Conservation (phyloP, 441 rosid species). For the Caryocar brasiliense region DNA sequence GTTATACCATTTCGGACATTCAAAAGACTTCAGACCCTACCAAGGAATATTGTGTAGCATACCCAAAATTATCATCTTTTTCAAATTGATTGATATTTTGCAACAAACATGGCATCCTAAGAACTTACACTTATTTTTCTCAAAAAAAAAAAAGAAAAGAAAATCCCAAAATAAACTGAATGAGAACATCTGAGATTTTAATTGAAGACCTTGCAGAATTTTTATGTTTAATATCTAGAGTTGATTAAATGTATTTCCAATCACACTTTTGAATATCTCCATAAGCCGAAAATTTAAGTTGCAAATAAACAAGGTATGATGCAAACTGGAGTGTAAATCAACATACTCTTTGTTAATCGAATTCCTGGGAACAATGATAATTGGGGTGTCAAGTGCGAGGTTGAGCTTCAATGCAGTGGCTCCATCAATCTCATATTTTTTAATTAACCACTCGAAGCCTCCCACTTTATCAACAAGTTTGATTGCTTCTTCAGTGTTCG, state of each 20-base stretch:
- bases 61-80: too few species aligned
- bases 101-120: neutral
- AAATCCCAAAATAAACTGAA: neutral
- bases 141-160: neutral
- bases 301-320: neutral
- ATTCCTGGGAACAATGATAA: conserved; percentile 80
- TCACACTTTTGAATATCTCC: neutral
- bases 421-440: conserved; percentile 95
- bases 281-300: conserved; percentile 1
- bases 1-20: neutral
- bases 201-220: neutral
- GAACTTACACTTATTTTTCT: neutral
- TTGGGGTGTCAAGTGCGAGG: conserved; percentile 88
- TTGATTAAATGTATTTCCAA: too few species aligned
- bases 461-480: conserved; percentile 98
- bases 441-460: conserved; percentile 92
- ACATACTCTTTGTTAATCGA: conserved; percentile 89
- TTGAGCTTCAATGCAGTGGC: conserved; percentile 87
- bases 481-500: conserved; percentile 89
- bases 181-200: neutral
- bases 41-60: too few species aligned
- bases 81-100: too few species aligned
- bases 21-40: neutral
- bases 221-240: neutral
- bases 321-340: conserved; percentile 11